These are phyloP conservation scores for Acacia crassicarpa DNA, from an alignment of 306 rosid genomes.

Conservation along the genomic window DNA sequence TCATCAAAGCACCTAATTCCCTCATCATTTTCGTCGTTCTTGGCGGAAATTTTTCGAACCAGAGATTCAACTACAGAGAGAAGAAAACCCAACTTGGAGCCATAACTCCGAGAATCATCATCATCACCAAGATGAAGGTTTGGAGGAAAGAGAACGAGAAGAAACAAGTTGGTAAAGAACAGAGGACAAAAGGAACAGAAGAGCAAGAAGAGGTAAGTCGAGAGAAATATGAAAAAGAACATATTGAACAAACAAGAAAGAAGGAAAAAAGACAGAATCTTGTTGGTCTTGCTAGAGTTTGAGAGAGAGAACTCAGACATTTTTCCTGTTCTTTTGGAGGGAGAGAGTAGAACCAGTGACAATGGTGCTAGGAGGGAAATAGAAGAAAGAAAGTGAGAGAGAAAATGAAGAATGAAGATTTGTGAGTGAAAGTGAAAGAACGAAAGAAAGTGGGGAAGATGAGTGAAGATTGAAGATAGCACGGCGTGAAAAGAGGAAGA, in stretches of 20 bases:
- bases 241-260: neutral
- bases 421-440: neutral
- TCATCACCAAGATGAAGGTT: neutral
- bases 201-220: conserved; percentile 43
- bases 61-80: conserved; percentile 27
- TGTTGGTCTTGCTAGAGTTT: neutral
- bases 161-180: conserved; percentile 46
- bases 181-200: conserved; percentile 47
- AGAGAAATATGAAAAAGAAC: conserved; percentile 49
- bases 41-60: neutral
- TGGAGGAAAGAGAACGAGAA: conserved; percentile 35
- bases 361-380: neutral
- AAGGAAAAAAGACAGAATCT: neutral
- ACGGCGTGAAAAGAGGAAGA: neutral
- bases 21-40: neutral
- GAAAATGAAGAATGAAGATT: neutral
- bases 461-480: neutral
- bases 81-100: conserved; percentile 33
- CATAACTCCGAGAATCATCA: neutral
- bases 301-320: conserved; percentile 40
- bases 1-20: conserved; percentile 35
- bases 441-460: neutral
- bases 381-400: neutral
- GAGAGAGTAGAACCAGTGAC: neutral
- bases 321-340: conserved; percentile 11